phyloP scores from a whole-genome alignment of 1,139 yeast species.

The Zhuliangozyma blackwelliae region DNA sequence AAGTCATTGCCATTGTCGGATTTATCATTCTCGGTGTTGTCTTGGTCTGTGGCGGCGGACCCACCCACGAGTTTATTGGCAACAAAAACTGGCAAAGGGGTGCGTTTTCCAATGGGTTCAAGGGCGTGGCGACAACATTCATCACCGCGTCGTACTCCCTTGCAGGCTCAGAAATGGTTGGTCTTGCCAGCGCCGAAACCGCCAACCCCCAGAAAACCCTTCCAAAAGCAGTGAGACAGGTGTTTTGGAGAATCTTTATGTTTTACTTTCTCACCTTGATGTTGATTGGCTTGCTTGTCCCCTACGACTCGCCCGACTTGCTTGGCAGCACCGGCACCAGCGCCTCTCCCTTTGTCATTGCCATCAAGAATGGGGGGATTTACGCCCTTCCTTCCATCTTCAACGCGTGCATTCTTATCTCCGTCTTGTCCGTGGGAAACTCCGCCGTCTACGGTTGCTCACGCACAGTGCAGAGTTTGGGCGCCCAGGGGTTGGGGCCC shows the following conservation, averaged over 20 bases:
- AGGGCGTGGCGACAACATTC: constrained; percentile 40
- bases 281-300: constrained; percentile 36
- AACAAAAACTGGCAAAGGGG: constrained; percentile 59
- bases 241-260: constrained; percentile 40
- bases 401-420: constrained; percentile 39
- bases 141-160: constrained; percentile 41
- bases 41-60: constrained; percentile 67
- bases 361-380: constrained; percentile 51
- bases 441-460: constrained; percentile 45
- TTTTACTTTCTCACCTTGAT: constrained; percentile 39
- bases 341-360: constrained; percentile 56
- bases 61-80: constrained; percentile 59
- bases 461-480: constrained; percentile 37
- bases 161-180: constrained; percentile 46
- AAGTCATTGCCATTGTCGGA: constrained; percentile 59
- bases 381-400: constrained; percentile 40
- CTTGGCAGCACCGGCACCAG: constrained; percentile 29
- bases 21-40: constrained; percentile 61
- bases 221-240: constrained; percentile 41
- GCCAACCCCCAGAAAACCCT: constrained; percentile 30
- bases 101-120: constrained; percentile 40
- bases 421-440: constrained; percentile 42
- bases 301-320: constrained; percentile 26
- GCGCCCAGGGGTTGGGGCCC: constrained; percentile 42
- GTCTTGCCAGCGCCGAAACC: constrained; percentile 43